phyloP scores from a whole-genome alignment of 2,329 filamentous ascomycete genomes.

The Cadophora gregata region DNA sequence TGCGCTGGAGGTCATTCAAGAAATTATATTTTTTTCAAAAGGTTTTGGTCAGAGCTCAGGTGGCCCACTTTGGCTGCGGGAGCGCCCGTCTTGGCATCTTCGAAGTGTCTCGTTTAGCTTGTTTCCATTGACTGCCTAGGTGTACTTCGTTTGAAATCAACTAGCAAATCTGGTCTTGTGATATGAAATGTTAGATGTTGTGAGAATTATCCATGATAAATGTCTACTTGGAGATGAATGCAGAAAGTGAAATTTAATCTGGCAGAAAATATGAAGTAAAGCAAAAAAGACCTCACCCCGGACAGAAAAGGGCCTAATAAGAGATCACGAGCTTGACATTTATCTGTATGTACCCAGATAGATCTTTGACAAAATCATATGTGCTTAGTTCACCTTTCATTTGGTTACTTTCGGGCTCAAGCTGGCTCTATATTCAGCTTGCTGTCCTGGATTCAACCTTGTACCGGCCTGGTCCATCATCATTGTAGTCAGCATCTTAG shows the following conservation, averaged over 20 bases:
- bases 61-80: constrained; percentile 11
- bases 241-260: too few species aligned
- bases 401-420: neutral
- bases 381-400: neutral
- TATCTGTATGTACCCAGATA: too few species aligned
- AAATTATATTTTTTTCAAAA: constrained; percentile 20
- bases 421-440: neutral
- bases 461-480: neutral
- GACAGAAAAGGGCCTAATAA: too few species aligned
- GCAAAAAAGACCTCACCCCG: too few species aligned
- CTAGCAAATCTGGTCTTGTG: too few species aligned
- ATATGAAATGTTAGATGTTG: neutral
- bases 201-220: too few species aligned
- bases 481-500: neutral
- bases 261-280: too few species aligned
- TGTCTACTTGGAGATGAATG: too few species aligned
- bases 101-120: neutral
- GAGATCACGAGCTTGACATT: too few species aligned
- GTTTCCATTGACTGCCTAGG: neutral
- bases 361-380: too few species aligned
- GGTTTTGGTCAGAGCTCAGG: constrained; percentile 16
- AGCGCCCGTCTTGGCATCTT: constrained; percentile 9
- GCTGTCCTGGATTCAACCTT: neutral
- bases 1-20: neutral
- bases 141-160: too few species aligned